Evolutionary conservation across 495 filamentous ascomycete genomes (phyloP), one percentile per base, ranked within the genome.

Genomic region (Chaetomium cochliodes): DNA sequence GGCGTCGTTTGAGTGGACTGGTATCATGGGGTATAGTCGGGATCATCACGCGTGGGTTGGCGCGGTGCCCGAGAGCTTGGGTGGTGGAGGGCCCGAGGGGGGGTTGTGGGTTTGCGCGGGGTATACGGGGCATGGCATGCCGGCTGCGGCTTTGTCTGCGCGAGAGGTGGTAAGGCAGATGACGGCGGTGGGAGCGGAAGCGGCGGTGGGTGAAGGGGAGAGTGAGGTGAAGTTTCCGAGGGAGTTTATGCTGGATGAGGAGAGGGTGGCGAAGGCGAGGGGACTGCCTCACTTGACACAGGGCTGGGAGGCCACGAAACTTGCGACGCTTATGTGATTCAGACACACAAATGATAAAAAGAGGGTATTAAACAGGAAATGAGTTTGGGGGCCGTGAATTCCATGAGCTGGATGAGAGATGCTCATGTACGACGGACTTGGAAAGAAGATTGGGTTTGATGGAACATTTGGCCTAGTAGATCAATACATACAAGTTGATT

Each of bases 111-210:
- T 90, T 7, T 81, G 82, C 63, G 87, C 80, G 11, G 88, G 83
- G 13, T 90, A 86, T 70, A 86, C 83, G 42, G 91, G 91, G 0
- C 90, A 96, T 69, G 91, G 91, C 1, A 96, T 96, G 91, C 90
- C 90, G 5, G 88, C 89, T 69, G 86, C 85, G 30, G 87, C 86
- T 68, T 75, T 90, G 12, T 88, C 83, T 60, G 91, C 87, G 3
- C 84, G 86, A 64, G 88, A 88, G 9, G 77, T 87, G 22, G 88
- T 81, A 4, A 77, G 81, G 33, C 86, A 91, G 87, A 80, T 92
- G 51, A 65, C 84, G 41, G 77, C 73, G 22, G 75, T 78, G 22
- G 75, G 78, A 20, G 25, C 16, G 33, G 51, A 3, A 2, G 28
- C 6, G 26, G 18, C 22, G 22, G 49, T 23, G 37, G n/a, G n/a